These are phyloP conservation scores for Chlorella variabilis DNA, from an alignment of 163 green algal species.

Conservation along the genomic window DNA sequence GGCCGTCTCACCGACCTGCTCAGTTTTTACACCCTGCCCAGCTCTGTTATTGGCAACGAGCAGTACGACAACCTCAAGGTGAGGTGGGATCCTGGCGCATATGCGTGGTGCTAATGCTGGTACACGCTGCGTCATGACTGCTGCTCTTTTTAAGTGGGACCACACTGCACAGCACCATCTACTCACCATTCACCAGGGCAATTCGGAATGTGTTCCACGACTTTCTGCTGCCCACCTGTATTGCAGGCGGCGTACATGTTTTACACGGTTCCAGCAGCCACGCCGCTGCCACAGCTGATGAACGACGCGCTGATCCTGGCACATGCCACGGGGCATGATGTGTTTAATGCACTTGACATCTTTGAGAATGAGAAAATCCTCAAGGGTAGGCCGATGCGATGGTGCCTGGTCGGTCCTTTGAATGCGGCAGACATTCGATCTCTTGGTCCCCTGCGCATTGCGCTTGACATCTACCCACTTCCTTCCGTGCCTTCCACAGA, in stretches of 20 bases:
- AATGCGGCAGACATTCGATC: too few relatives aligned
- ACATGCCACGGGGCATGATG: conserved; percentile 86
- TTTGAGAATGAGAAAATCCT: conserved; percentile 79
- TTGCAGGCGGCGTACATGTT: conserved; percentile 94
- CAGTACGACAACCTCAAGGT: conserved; percentile 76
- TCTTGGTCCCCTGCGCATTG: too few relatives aligned
- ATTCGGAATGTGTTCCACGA: too few relatives aligned
- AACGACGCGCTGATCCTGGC: conserved; percentile 91
- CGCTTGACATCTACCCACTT: neutral
- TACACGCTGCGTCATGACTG: too few relatives aligned
- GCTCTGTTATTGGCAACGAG: conserved; percentile 88
- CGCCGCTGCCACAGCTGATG: conserved; percentile 84
- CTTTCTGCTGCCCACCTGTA: too few relatives aligned
- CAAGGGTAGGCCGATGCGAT: neutral
- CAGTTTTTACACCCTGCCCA: conserved; percentile 97
- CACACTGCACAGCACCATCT: too few relatives aligned
- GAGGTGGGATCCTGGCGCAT: neutral
- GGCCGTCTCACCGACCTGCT: conserved; percentile 85
- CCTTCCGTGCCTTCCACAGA: conserved; percentile 45
- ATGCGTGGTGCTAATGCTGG: neutral
- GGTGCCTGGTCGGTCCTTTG: neutral
- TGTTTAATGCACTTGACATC: conserved; percentile 99
- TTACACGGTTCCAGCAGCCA: conserved; percentile 87
- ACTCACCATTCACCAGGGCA: too few relatives aligned
- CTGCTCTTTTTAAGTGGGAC: too few relatives aligned